A percentile compares a stretch with the other conserved stretches of the same genome.
These are phyloP conservation scores for Wallacemonas sp. DNA, from an alignment of 208 protist species.

Conservation along the genomic window DNA sequence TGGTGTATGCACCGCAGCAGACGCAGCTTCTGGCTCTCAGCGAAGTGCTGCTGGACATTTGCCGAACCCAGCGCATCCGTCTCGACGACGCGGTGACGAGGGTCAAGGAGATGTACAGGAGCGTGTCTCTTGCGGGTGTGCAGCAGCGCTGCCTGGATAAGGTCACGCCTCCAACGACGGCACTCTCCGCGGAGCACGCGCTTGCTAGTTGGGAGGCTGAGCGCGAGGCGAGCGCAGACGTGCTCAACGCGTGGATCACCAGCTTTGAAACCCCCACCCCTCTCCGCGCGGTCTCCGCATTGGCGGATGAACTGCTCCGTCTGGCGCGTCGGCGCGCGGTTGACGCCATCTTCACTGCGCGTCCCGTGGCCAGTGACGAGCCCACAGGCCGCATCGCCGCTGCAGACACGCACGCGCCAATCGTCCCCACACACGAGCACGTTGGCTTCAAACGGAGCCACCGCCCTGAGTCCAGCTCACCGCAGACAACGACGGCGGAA, in stretches of 20 bases:
- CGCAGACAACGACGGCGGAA: neutral
- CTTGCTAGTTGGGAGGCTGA: conserved; percentile 3
- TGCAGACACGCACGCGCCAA: no score
- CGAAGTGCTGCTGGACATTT: neutral
- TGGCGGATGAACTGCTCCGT: neutral
- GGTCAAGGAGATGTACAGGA: neutral
- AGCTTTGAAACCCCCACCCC: neutral
- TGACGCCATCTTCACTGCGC: neutral
- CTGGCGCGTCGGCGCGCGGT: neutral
- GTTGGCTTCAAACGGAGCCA: no score
- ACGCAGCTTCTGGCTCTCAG: neutral
- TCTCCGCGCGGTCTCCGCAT: neutral
- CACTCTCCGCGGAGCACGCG: no score
- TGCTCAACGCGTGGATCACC: neutral
- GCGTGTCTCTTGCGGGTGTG: neutral
- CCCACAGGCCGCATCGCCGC: no score
- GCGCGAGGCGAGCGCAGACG: neutral
- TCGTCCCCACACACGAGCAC: no score
- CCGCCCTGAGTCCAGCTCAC: neutral
- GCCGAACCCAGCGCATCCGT: neutral
- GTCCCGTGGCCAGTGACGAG: neutral
- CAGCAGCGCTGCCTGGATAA: no score
- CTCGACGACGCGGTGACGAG: neutral
- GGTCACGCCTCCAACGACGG: no score
- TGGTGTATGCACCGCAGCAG: conserved; percentile 2